Base-by-base conservation (phyloP, 179 eudicot species). In the Beta lomatogona region DNA sequence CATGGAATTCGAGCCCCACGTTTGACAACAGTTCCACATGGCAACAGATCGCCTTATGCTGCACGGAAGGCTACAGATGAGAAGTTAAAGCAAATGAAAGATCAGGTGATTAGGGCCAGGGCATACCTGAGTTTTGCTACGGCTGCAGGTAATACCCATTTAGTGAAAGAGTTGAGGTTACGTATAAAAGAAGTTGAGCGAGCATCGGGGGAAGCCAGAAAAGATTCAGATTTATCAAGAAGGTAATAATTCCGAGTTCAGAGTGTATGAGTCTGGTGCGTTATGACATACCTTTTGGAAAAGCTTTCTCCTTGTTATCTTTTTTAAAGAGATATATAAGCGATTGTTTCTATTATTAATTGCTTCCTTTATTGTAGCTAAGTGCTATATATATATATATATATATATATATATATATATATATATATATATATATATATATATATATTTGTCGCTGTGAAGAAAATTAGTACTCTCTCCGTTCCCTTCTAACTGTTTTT, bases 31-130 rank as follows among this genome's bases (percentile, higher is more conserved):
- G 77, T 41, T 74, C 85, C 66, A 36, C 82, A 41, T 77, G 79
- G 79, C 74, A 85, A 52, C 57, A 82, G 69, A 72, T 74, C 72
- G 48, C 88, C 48, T 41, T 12, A 57, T 10, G 89, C 65, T 71
- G 13, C 86, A 55, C 85, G 86, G 59, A 88, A 70, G 81, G 55
- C 78, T 65, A 44, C 83, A 60, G 95, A 93, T 91, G 90, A 76
- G 83, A 96, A 83, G 86, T 78, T 94, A 44, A 88, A 89, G 85
- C 91, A 91, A 87, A 94, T 94, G 86, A 94, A 89, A 84, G 99
- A 96, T 85, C 97, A 96, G 81, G 76, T 96, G 77, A 83, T 96
- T 81, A 91, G 97, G 89, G 99, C 99, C 79, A 91, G 83, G 87
- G 91, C 87, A 48, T 96, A 93, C 88, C 75, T 96, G 89, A 90